Evolutionary conservation across 768 basidiomycete genomes (phyloP).

Genomic region (Coprinopsis cinerea): DNA sequence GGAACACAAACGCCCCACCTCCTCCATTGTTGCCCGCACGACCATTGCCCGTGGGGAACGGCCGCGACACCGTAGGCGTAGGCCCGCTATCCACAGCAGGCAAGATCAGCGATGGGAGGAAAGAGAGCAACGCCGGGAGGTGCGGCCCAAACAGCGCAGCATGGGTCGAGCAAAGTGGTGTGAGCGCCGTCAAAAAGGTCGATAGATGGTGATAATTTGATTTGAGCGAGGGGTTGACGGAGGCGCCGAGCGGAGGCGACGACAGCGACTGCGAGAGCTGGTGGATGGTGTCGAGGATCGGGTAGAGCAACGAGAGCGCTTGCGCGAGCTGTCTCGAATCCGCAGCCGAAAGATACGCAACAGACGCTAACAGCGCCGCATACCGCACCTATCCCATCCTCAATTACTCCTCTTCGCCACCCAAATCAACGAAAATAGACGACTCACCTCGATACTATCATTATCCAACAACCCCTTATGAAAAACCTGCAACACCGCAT

Average conservation of each 20-base stretch:
- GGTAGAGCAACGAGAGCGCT: constrained; percentile 53
- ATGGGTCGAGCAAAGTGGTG: constrained; percentile 62
- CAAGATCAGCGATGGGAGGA: constrained; percentile 67
- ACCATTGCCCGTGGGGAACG: constrained; percentile 29
- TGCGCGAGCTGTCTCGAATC: constrained; percentile 59
- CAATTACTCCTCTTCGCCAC: constrained; percentile 5
- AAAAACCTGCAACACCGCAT: constrained; percentile 61
- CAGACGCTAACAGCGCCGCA: constrained; percentile 64
- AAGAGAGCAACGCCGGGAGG: constrained; percentile 58
- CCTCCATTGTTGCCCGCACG: too few relatives aligned
- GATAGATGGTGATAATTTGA: constrained; percentile 47
- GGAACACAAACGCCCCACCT: constrained; percentile 34
- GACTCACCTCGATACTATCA: constrained; percentile 52
- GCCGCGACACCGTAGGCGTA: constrained; percentile 42
- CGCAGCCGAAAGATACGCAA: constrained; percentile 60
- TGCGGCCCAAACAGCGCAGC: constrained; percentile 73
- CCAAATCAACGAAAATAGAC: neutral
- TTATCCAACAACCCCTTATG: constrained; percentile 63
- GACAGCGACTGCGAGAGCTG: constrained; percentile 37
- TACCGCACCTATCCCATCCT: constrained; percentile 65
- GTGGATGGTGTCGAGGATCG: constrained; percentile 73
- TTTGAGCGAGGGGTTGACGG: constrained; percentile 14
- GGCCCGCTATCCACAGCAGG: constrained; percentile 46
- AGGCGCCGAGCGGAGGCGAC: constrained; percentile 21
- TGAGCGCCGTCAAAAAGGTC: constrained; percentile 60